Evolutionary conservation across 257 asterid genomes (phyloP).

Genomic region (Solanum habrochaites): DNA sequence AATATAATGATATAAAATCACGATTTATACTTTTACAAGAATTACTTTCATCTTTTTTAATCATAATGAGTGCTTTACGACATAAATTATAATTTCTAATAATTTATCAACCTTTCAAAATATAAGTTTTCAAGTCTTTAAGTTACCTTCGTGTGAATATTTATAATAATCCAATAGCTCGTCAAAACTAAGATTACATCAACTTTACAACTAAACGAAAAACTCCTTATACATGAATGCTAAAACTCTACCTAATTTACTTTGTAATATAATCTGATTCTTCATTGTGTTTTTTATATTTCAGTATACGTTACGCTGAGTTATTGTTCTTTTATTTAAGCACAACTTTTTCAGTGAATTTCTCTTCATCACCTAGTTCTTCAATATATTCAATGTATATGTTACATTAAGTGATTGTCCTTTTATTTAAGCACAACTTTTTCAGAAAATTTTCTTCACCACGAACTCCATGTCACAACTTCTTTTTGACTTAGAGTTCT

Average conservation of each 20-base stretch:
- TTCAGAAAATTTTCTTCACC: neutral
- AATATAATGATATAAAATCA: too few species aligned
- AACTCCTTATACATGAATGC: neutral
- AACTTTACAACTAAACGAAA: neutral
- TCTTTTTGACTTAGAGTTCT: too few species aligned
- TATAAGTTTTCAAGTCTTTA: neutral
- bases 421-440: too few species aligned
- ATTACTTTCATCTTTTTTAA: neutral
- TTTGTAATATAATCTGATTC: too few species aligned
- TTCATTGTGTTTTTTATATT: too few species aligned
- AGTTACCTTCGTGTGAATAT: too few species aligned
- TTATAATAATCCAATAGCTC: too few species aligned
- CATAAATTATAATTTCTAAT: too few species aligned
- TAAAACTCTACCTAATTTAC: neutral
- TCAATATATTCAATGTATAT: too few species aligned
- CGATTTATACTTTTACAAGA: too few species aligned
- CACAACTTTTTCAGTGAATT: neutral
- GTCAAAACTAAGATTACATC: too few species aligned
- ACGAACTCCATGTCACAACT: neutral
- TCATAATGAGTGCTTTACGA: neutral
- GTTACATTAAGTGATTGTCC: too few species aligned
- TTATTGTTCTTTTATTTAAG: neutral
- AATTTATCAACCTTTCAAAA: neutral
- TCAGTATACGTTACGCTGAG: neutral
- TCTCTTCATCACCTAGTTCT: neutral